Conservation (phyloP, 2,329 filamentous ascomycete genomes). For the Pyrenochaeta sp. region DNA sequence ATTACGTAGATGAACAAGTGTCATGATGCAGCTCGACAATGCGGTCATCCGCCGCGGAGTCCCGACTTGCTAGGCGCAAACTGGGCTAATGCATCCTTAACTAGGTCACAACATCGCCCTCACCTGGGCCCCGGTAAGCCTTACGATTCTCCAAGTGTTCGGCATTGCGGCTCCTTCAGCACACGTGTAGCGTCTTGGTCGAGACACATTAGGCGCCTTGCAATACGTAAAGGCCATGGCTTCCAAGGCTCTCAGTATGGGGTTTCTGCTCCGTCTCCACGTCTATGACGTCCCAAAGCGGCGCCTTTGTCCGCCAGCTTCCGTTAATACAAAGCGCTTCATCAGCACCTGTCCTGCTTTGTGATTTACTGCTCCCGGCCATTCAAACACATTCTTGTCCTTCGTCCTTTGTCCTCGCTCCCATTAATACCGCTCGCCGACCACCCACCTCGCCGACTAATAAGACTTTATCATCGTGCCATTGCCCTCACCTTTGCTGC, state of each 20-base stretch:
- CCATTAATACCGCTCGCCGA: neutral
- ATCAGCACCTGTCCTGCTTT: slow-evolving; percentile 16
- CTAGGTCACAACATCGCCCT: slow-evolving; percentile 45
- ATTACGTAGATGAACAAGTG: neutral
- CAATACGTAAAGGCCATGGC: slow-evolving; percentile 24
- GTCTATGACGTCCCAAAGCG: slow-evolving; percentile 26
- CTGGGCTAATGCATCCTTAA: slow-evolving; percentile 17
- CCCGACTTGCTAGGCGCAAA: slow-evolving; percentile 12
- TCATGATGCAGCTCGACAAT: slow-evolving; percentile 9
- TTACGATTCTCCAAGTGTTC: slow-evolving; percentile 38
- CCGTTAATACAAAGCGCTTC: slow-evolving; percentile 34
- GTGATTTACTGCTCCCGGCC: slow-evolving; percentile 18
- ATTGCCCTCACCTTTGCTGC: neutral
- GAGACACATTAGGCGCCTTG: slow-evolving; percentile 2
- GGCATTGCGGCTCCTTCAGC: slow-evolving; percentile 29
- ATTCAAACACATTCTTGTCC: slow-evolving; percentile 2
- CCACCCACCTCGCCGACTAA: neutral
- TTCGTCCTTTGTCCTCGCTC: slow-evolving; percentile 5
- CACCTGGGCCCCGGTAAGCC: slow-evolving; percentile 40
- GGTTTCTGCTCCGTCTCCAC: slow-evolving; percentile 6
- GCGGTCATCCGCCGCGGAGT: slow-evolving; percentile 15
- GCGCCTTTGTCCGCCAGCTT: slow-evolving; percentile 10
- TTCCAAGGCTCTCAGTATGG: slow-evolving; percentile 13
- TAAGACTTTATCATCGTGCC: slow-evolving; percentile 6
- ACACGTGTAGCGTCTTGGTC: slow-evolving; percentile 20